Evolutionary conservation across 371 early-diverging fungal species (phyloP), one percentile per base, ranked within the genome.

Genomic region (Choanephora cucurbitarum): DNA sequence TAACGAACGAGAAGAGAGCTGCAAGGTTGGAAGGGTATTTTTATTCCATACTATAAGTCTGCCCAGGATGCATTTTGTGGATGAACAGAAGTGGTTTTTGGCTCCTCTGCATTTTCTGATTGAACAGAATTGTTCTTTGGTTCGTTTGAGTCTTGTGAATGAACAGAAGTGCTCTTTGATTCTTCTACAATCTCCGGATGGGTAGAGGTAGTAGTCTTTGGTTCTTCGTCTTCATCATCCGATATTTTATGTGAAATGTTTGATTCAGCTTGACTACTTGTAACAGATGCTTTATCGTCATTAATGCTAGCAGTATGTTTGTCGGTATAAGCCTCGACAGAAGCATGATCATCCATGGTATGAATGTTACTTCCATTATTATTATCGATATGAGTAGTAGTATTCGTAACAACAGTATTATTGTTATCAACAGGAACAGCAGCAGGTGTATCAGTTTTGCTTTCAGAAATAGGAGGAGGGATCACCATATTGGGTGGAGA

Each of bases 401-500:
- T n/a, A n/a, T n/a, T n/a, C n/a, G n/a, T n/a, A n/a, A n/a, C n/a
- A n/a, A n/a, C n/a, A n/a, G n/a, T n/a, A n/a, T n/a, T n/a, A n/a
- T n/a, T n/a, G n/a, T n/a, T n/a, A n/a, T n/a, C n/a, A n/a, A n/a
- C n/a, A n/a, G n/a, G n/a, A n/a, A n/a, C n/a, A n/a, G n/a, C n/a
- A n/a, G n/a, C n/a, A n/a, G n/a, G n/a, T n/a, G n/a, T n/a, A n/a
- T n/a, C n/a, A n/a, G n/a, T n/a, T n/a, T n/a, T n/a, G 28, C 7
- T 45, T 15, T 31, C 40, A 18, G 9, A 10, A 28, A 23, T 23
- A 15, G 58, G 49, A 3, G 66, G 57, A 18, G 69, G 59, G 13
- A 69, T 69, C n/a, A 48, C 40, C 69, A 69, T 64, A 48, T 64
- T 64, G 5, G 69, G 69, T 28, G 47, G 40, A 5, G 64, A 66